Conservation (phyloP, 441 rosid species). For the Gossypium trilobum region DNA sequence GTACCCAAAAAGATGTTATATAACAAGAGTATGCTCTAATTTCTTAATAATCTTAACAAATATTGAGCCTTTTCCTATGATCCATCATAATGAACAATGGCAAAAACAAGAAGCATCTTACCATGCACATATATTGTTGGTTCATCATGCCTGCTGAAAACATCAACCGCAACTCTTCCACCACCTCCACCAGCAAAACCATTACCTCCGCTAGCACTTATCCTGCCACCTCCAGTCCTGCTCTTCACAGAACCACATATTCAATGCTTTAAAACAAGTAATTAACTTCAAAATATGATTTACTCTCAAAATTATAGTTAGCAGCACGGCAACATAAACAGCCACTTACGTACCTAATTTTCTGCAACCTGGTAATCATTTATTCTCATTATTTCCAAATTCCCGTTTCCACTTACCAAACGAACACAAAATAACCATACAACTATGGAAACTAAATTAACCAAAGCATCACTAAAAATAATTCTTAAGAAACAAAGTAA, state of each 20-base stretch:
- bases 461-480: not conserved
- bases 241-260: constrained; percentile 36
- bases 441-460: constrained; percentile 5
- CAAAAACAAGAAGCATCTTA: constrained; percentile 26
- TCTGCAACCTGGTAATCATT: not conserved
- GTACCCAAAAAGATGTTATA: not conserved
- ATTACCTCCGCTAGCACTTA: constrained; percentile 90
- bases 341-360: not conserved
- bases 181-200: constrained; percentile 99
- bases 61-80: not conserved
- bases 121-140: constrained; percentile 87
- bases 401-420: not conserved
- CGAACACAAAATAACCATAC: constrained; percentile 4
- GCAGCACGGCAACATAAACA: not conserved
- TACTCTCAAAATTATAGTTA: not conserved
- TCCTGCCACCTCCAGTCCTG: constrained; percentile 89
- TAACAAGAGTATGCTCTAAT: not conserved
- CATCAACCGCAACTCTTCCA: constrained; percentile 85
- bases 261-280: not conserved
- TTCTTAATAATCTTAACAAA: not conserved
- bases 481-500: constrained; percentile 4
- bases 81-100: not conserved
- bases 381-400: not conserved
- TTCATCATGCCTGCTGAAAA: constrained; percentile 29
- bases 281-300: not conserved